These are phyloP conservation scores for Blumeria hordei DNA, from an alignment of 2,329 filamentous ascomycete species.

Conservation along the genomic window DNA sequence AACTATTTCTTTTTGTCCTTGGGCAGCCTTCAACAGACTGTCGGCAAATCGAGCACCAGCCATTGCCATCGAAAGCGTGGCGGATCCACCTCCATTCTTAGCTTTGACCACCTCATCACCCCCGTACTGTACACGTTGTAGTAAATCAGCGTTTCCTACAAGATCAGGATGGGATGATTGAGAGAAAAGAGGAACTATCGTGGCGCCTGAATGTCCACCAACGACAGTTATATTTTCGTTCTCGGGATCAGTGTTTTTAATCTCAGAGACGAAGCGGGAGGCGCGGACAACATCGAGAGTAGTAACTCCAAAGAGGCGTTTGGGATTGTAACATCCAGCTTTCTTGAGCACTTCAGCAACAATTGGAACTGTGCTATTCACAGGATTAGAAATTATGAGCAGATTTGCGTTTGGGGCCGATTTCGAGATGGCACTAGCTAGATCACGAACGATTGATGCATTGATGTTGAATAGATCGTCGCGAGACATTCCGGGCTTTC, in stretches of 20 bases:
- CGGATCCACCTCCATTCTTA: conserved; percentile 92
- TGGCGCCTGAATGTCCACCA: conserved; percentile 91
- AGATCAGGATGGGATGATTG: conserved; percentile 78
- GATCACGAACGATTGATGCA: conserved; percentile 94
- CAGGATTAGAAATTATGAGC: conserved; percentile 94
- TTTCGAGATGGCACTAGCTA: conserved; percentile 84
- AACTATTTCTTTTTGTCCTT: conserved; percentile 83
- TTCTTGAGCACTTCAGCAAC: conserved; percentile 91
- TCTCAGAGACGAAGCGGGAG: conserved; percentile 87
- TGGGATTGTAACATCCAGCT: conserved; percentile 91
- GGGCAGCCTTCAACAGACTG: conserved; percentile 71
- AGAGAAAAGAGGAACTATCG: conserved; percentile 92
- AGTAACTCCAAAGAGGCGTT: conserved; percentile 97
- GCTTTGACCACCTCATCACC: conserved; percentile 98
- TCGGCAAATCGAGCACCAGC: conserved; percentile 69
- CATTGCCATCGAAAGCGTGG: conserved; percentile 97
- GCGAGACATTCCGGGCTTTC: conserved; percentile 92
- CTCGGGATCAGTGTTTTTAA: conserved; percentile 74
- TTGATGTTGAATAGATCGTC: conserved; percentile 99
- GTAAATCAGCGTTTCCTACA: conserved; percentile 50
- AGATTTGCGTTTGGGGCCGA: conserved; percentile 79
- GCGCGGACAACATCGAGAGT: conserved; percentile 97
- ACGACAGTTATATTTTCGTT: conserved; percentile 90
- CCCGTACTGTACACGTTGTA: conserved; percentile 85
- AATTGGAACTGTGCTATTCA: conserved; percentile 99